Percentiles rank a stretch among this genome's conserved stretches.
phyloP scores from a whole-genome alignment of 495 filamentous ascomycete genomes.

The Penicillium odoratum region DNA sequence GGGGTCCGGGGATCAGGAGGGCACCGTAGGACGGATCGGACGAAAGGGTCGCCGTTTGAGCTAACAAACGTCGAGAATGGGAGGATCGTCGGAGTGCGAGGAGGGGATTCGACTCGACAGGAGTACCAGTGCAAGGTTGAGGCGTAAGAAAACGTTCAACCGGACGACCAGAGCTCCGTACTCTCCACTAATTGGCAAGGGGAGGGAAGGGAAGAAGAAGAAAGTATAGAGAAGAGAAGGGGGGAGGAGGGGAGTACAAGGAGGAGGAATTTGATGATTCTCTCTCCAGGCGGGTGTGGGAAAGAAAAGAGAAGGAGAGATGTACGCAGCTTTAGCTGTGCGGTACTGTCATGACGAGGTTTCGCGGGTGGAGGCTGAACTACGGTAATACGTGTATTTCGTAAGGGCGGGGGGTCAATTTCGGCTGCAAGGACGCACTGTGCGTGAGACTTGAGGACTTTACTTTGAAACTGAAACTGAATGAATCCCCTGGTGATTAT shows the following conservation, averaged over 20 bases:
- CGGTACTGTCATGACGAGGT: slow-evolving; percentile 29
- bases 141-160: slow-evolving; percentile 9
- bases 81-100: slow-evolving; percentile 40
- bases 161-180: slow-evolving; percentile 40
- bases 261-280: slow-evolving; percentile 38
- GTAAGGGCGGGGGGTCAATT: slow-evolving; percentile 21
- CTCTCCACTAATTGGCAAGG: slow-evolving; percentile 54
- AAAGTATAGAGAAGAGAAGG: slow-evolving; percentile 39
- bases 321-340: slow-evolving; percentile 32
- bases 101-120: slow-evolving; percentile 49
- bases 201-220: slow-evolving; percentile 55
- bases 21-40: slow-evolving; percentile 35
- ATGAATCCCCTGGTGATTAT: slow-evolving; percentile 5
- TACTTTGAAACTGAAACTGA: slow-evolving; percentile 14
- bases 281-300: slow-evolving; percentile 53
- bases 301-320: slow-evolving; percentile 45
- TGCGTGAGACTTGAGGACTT: slow-evolving; percentile 9
- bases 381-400: slow-evolving; percentile 4
- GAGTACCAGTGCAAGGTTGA: slow-evolving; percentile 32
- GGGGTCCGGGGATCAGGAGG: slow-evolving; percentile 33
- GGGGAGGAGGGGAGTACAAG: slow-evolving; percentile 33
- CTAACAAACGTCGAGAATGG: slow-evolving; percentile 47
- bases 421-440: slow-evolving; percentile 28
- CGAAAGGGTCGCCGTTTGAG: slow-evolving; percentile 46
- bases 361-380: slow-evolving; percentile 30